Conservation (phyloP, 768 basidiomycete species). For the Ramaria rubella region DNA sequence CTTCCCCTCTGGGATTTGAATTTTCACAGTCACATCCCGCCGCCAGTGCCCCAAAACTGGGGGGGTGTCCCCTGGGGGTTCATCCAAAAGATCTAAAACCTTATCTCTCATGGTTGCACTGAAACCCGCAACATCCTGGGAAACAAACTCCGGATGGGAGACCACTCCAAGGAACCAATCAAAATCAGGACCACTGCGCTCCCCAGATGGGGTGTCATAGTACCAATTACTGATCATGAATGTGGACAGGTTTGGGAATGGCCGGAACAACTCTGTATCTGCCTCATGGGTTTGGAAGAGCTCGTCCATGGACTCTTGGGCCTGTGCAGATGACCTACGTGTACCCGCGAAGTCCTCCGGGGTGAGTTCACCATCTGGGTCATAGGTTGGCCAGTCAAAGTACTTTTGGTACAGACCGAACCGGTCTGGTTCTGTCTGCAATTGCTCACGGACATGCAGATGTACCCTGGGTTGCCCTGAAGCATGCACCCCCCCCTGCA, state of each 20-base stretch:
- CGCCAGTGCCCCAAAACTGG: no score
- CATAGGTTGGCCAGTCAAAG: conserved; percentile 20
- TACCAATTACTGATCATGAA: neutral
- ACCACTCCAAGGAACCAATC: neutral
- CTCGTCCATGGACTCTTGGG: neutral
- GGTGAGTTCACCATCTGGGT: conserved; percentile 18
- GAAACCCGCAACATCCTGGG: neutral
- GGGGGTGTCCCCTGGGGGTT: neutral
- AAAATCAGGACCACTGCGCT: neutral
- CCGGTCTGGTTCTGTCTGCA: conserved; percentile 17
- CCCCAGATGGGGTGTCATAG: neutral
- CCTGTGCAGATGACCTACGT: neutral
- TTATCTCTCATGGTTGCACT: no score
- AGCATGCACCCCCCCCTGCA: no score
- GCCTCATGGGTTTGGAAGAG: neutral
- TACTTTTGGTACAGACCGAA: conserved; percentile 21
- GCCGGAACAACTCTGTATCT: neutral
- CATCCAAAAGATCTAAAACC: neutral
- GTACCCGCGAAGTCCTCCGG: neutral
- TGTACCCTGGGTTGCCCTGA: no score
- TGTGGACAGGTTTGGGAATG: neutral
- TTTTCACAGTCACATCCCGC: conserved; percentile 12
- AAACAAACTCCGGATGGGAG: neutral
- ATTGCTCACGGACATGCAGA: conserved; percentile 13
- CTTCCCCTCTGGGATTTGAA: conserved; percentile 23